A percentile compares a stretch with the other conserved stretches of the same genome.
Conservation (phyloP, 1,284 basidiomycete species). For the Trichosporon inkin region DNA sequence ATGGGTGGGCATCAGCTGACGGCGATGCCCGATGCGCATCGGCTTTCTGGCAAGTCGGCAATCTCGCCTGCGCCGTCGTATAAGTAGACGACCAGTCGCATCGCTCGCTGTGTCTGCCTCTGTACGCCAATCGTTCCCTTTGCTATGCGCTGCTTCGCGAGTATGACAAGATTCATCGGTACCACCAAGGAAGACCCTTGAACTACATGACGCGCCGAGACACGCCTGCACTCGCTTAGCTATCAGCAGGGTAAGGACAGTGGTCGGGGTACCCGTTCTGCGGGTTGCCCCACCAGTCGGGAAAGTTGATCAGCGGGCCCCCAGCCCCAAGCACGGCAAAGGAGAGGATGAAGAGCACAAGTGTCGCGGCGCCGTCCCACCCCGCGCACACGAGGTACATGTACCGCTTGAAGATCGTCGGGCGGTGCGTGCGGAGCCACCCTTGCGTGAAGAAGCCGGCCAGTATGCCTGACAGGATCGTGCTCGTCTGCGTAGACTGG, state of each 20-base stretch:
- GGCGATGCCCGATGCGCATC: background rate
- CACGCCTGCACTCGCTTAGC: background rate
- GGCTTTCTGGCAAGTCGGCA: background rate
- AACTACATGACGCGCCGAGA: background rate
- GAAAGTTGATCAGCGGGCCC: slow-evolving; percentile 22
- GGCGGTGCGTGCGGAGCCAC: slow-evolving; percentile 24
- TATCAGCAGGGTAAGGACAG: slow-evolving; percentile 21
- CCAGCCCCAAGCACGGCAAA: slow-evolving; percentile 36
- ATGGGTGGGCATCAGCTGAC: background rate
- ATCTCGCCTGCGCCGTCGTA: background rate
- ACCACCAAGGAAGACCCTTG: background rate
- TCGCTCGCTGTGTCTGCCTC: no score
- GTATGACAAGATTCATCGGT: no score
- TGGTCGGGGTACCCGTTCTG: slow-evolving; percentile 22
- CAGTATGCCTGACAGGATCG: slow-evolving; percentile 23
- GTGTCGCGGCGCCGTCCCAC: slow-evolving; percentile 48
- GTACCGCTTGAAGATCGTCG: slow-evolving; percentile 25
- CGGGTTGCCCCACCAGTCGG: slow-evolving; percentile 32
- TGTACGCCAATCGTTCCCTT: no score
- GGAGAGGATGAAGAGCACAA: slow-evolving; percentile 51
- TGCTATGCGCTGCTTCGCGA: no score
- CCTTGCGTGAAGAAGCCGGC: slow-evolving; percentile 30
- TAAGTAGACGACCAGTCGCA: no score
- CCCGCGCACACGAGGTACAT: slow-evolving; percentile 33
- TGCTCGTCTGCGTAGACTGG: slow-evolving; percentile 26